phyloP scores from a whole-genome alignment of 441 rosid species.

The Erysimum pusillum region DNA sequence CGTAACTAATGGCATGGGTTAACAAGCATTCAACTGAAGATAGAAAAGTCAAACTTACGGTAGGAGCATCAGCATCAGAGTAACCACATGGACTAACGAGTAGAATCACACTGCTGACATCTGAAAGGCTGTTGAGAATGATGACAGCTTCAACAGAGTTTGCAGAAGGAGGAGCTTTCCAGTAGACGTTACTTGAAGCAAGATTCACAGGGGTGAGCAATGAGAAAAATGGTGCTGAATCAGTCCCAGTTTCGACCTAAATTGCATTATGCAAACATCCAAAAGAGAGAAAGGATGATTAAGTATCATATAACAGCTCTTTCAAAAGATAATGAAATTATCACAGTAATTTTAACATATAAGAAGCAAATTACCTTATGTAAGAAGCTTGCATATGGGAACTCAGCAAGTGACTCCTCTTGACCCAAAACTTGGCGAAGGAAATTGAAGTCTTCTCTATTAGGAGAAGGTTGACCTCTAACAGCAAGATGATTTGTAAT shows the following conservation, averaged over 20 bases:
- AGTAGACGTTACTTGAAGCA: slow-evolving; percentile 67
- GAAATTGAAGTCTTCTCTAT: slow-evolving; percentile 47
- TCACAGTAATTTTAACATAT: slow-evolving; percentile 1
- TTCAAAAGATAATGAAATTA: background rate
- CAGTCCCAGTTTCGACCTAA: slow-evolving; percentile 88
- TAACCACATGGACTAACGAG: slow-evolving; percentile 96
- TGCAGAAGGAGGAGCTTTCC: slow-evolving; percentile 89
- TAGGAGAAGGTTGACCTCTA: slow-evolving; percentile 52
- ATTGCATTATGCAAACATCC: slow-evolving; percentile 40
- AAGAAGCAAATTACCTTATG: slow-evolving; percentile 54
- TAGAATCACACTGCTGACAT: slow-evolving; percentile 84
- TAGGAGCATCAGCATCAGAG: slow-evolving; percentile 85
- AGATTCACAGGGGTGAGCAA: slow-evolving; percentile 76
- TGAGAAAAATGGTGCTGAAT: slow-evolving; percentile 85
- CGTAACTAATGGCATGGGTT: slow-evolving; percentile 10
- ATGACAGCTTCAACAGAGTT: slow-evolving; percentile 71
- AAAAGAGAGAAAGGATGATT: slow-evolving; percentile 34
- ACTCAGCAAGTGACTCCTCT: slow-evolving; percentile 91
- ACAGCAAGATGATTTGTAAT: slow-evolving; percentile 53
- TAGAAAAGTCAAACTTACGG: slow-evolving; percentile 58
- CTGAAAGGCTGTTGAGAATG: slow-evolving; percentile 78
- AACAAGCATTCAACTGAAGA: slow-evolving; percentile 40
- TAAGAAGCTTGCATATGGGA: slow-evolving; percentile 89
- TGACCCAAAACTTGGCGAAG: slow-evolving; percentile 65
- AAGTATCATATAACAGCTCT: slow-evolving; percentile 11